Evolutionary conservation across 2,329 filamentous ascomycete species (phyloP), one percentile per base, ranked within the genome.

Genomic region (Diaporthe sp.): DNA sequence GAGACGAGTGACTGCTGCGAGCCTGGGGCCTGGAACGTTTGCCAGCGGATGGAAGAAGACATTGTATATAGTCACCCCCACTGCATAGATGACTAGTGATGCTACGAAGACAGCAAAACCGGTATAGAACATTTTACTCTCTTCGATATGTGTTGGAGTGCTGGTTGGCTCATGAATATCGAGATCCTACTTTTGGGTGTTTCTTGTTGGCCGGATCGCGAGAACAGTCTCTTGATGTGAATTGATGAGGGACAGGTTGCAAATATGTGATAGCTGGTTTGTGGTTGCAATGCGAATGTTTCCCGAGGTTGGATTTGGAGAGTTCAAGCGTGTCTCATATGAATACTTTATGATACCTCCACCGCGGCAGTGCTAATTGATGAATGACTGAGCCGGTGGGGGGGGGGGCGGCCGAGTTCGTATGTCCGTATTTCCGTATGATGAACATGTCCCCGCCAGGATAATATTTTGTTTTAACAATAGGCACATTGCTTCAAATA

Each of bases 381-480:
- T 10, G 25, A n/a, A 49, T 4, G 1, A 31, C 25, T 31, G 42
- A 34, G 42, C 61, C 61, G 61, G 61, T 49, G 58, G 37, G 17
- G 25, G 25, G 25, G 25, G 25, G 25, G 57, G 31, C 57, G 19
- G 57, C 17, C 31, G 13, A 39, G 31, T 12, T n/a, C 12, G 34
- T 61, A 61, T 42, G 58, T 61, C 58, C 58, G 58, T 61, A 61
- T 61, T 42, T 61, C 58, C 58, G 58, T 9, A 37, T 22, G 4
- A 25, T 17, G 31, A 59, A 13, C 7, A 4, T 9, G 19, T n/a
- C 2, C 13, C 31, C 10, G 55, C 53, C 31, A n/a, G 34, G 19
- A 59, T 15, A 37, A n/a, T 37, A 12, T 39, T 13, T 59, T 39
- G 34, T 59, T 13, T 15, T 4, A 59, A 19, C 12, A 39, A 22